Conservation (phyloP, 1,284 basidiomycete species). For the Butyriboletus appendiculatus region DNA sequence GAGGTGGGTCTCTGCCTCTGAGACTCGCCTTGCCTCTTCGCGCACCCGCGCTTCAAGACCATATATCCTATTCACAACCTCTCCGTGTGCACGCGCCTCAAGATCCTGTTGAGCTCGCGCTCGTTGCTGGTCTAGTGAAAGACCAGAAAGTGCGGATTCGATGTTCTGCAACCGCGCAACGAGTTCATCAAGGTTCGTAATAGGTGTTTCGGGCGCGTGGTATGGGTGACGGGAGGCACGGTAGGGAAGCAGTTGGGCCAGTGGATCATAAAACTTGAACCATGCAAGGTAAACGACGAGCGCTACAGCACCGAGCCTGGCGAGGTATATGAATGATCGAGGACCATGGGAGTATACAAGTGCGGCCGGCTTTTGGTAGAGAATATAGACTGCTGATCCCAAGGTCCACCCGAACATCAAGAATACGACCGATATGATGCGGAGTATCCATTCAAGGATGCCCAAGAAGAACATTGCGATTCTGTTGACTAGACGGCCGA, state of each 20-base stretch:
- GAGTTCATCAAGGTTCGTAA: slow-evolving; percentile 70
- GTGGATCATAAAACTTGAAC: slow-evolving; percentile 41
- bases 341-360: slow-evolving; percentile 38
- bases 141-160: slow-evolving; percentile 59
- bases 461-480: slow-evolving; percentile 30
- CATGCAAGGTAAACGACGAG: slow-evolving; percentile 44
- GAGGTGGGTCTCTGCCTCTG: slow-evolving; percentile 55
- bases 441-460: slow-evolving; percentile 43
- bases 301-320: slow-evolving; percentile 40
- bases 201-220: slow-evolving; percentile 57
- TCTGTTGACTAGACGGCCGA: slow-evolving; percentile 48
- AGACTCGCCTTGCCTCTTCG: slow-evolving; percentile 49
- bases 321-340: slow-evolving; percentile 32
- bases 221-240: slow-evolving; percentile 32
- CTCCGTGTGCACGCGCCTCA: slow-evolving; percentile 48
- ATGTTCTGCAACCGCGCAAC: slow-evolving; percentile 64
- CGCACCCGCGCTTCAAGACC: slow-evolving; percentile 59
- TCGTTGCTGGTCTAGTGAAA: slow-evolving; percentile 56
- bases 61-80: slow-evolving; percentile 53
- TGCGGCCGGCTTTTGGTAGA: slow-evolving; percentile 45
- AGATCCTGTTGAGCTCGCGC: slow-evolving; percentile 51
- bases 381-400: slow-evolving; percentile 42
- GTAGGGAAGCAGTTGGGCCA: slow-evolving; percentile 29
- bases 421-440: slow-evolving; percentile 28
- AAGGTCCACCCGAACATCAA: slow-evolving; percentile 43